Conservation (phyloP, 2,329 filamentous ascomycete genomes). For the Endothia cerciana region DNA sequence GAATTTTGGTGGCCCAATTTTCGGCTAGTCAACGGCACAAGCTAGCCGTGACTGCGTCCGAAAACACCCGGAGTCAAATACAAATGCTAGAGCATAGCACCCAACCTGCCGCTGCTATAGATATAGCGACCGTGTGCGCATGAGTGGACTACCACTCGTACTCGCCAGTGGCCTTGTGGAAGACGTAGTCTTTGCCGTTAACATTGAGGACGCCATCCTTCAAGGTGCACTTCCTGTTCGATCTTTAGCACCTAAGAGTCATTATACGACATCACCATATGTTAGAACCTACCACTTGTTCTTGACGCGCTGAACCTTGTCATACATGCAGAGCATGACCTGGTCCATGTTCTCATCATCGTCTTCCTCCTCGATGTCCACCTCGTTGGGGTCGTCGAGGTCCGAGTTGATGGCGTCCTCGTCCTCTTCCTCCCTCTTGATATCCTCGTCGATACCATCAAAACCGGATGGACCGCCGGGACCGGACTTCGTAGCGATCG, state of each 20-base stretch:
- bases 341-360: conserved; percentile 83
- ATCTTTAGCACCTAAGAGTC: neutral
- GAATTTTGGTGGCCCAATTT: neutral
- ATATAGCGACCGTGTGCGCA: neutral
- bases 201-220: conserved; percentile 96
- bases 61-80: neutral
- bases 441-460: conserved; percentile 67
- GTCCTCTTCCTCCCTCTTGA: conserved; percentile 69
- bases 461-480: conserved; percentile 50
- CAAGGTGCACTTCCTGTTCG: conserved; percentile 87
- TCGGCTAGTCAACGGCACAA: neutral
- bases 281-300: conserved; percentile 77
- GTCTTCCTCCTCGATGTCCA: conserved; percentile 80
- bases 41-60: conserved; percentile 11
- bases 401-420: conserved; percentile 99
- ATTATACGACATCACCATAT: neutral
- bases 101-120: neutral
- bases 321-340: conserved; percentile 98
- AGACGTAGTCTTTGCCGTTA: conserved; percentile 94
- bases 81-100: neutral
- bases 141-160: conserved; percentile 80
- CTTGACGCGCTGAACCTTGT: conserved; percentile 98
- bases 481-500: conserved; percentile 33
- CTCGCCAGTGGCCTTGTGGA: conserved; percentile 96
- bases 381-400: conserved; percentile 91